These are phyloP conservation scores for Atkinsonella texensis DNA, from an alignment of 2,329 filamentous ascomycete genomes.

Conservation along the genomic window DNA sequence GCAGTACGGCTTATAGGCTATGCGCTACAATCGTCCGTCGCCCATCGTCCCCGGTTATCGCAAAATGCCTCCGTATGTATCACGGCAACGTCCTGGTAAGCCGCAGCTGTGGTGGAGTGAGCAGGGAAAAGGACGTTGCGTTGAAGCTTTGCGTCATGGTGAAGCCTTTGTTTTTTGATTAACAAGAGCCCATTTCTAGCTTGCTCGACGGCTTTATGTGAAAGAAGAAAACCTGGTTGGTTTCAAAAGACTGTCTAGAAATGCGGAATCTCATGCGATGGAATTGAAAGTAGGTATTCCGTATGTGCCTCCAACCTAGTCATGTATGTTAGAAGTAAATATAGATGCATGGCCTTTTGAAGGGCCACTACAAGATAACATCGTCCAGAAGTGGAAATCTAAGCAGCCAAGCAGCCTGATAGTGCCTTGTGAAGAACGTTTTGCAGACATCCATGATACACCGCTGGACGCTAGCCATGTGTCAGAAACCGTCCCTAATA, in stretches of 20 bases:
- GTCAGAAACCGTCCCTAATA: too few species aligned
- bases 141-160: conserved; percentile 1
- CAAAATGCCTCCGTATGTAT: neutral
- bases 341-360: too few species aligned
- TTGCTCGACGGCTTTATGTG: neutral
- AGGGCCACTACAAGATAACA: too few species aligned
- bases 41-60: conserved; percentile 2
- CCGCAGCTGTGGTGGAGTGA: neutral
- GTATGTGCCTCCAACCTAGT: neutral
- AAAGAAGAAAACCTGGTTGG: neutral
- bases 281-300: neutral
- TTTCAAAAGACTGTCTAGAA: neutral
- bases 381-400: too few species aligned
- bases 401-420: too few species aligned
- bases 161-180: neutral
- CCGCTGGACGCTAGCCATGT: too few species aligned
- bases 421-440: too few species aligned
- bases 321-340: too few species aligned
- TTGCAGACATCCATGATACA: too few species aligned
- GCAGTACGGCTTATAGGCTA: neutral
- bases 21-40: neutral
- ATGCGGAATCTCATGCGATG: neutral
- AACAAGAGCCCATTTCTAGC: neutral
- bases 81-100: neutral
- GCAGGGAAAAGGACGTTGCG: conserved; percentile 5